A percentile compares a stretch with the other conserved stretches of the same genome.
phyloP scores from a whole-genome alignment of 2,329 filamentous ascomycete species.

The Gremmenia infestans region DNA sequence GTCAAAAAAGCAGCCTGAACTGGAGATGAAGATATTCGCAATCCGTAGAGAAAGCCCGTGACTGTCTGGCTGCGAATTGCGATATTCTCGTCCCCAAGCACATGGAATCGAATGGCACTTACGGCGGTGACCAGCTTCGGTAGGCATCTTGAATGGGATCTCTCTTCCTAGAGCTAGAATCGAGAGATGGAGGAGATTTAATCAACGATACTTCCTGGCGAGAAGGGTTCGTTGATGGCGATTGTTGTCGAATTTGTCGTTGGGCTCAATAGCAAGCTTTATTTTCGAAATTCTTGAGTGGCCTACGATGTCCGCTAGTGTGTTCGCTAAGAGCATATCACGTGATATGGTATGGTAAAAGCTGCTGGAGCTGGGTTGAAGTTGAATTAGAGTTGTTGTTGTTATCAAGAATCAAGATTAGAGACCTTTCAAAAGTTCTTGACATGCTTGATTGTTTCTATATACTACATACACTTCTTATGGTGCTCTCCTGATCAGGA shows the following conservation, averaged over 20 bases:
- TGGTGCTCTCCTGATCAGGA: too few relatives aligned
- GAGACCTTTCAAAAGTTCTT: too few relatives aligned
- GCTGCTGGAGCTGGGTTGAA: too few relatives aligned
- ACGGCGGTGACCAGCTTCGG: constrained; percentile 85
- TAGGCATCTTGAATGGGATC: constrained; percentile 71
- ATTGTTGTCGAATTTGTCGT: constrained; percentile 29
- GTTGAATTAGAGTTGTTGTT: not conserved
- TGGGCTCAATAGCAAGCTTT: constrained; percentile 15
- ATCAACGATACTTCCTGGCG: constrained; percentile 29
- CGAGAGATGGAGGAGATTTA: constrained; percentile 27
- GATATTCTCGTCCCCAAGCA: not conserved
- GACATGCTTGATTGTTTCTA: too few relatives aligned
- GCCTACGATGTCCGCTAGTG: not conserved
- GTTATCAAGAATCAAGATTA: not conserved
- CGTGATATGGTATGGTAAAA: not conserved
- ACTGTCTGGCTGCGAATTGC: not conserved
- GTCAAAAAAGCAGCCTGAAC: constrained; percentile 1
- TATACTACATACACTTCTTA: too few relatives aligned
- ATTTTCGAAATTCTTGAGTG: constrained; percentile 12
- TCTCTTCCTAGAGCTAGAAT: constrained; percentile 41
- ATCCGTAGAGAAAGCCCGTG: not conserved
- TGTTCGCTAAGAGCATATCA: constrained; percentile 1
- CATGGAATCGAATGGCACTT: constrained; percentile 43
- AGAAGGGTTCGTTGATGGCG: constrained; percentile 28
- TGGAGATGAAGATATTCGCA: not conserved